These are phyloP conservation scores for Aspergillus quadricinctus DNA, from an alignment of 2,329 filamentous ascomycete genomes.

Conservation along the genomic window DNA sequence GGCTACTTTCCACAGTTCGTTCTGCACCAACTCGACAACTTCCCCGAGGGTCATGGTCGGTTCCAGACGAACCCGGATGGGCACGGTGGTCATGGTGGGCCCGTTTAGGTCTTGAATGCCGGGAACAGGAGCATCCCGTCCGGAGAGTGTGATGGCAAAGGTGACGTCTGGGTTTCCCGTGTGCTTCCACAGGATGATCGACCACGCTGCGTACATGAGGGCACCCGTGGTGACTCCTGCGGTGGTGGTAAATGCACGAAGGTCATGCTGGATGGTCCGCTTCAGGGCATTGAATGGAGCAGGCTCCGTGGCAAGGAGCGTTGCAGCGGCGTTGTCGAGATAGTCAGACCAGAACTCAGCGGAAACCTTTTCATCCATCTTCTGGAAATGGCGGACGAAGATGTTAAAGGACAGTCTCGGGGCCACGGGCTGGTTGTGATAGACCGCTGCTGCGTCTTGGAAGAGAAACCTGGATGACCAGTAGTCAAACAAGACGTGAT, in stretches of 20 bases:
- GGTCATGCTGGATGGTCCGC: neutral
- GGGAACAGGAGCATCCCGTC: conserved; percentile 7
- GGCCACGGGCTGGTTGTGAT: conserved; percentile 1
- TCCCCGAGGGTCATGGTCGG: neutral
- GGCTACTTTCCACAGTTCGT: conserved; percentile 3
- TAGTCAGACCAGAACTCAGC: conserved; percentile 4
- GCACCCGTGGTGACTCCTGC: conserved; percentile 4
- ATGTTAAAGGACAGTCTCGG: conserved; percentile 2
- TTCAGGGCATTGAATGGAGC: neutral
- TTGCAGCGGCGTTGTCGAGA: conserved; percentile 2
- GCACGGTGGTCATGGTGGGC: conserved; percentile 9
- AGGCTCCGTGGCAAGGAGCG: conserved; percentile 1
- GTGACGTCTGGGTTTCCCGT: conserved; percentile 7
- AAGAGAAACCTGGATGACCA: conserved; percentile 30
- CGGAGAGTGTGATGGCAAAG: conserved; percentile 10
- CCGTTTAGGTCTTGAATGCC: conserved; percentile 5
- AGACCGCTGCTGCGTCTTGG: conserved; percentile 15
- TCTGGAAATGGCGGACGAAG: conserved; percentile 4
- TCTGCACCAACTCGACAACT: conserved; percentile 1
- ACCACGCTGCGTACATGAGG: conserved; percentile 12
- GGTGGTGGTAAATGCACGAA: neutral
- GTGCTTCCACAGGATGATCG: conserved; percentile 8
- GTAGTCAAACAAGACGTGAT: conserved; percentile 32
- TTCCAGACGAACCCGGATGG: conserved; percentile 4
- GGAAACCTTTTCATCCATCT: neutral